phyloP scores from a whole-genome alignment of 306 rosid genomes.

The Aeschynomene evenia region DNA sequence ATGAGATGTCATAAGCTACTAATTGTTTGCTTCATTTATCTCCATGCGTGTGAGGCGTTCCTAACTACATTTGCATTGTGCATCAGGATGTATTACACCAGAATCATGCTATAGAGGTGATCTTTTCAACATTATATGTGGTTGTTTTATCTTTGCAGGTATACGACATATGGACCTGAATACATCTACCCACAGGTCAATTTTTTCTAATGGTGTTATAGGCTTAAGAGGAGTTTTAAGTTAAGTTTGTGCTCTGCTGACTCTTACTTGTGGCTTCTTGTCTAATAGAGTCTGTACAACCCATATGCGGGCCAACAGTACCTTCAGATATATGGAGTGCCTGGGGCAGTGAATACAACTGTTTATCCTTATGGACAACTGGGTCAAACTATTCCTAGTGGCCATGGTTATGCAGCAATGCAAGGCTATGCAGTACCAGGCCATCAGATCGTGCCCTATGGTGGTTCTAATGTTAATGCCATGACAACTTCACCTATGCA shows the following conservation, averaged over 20 bases:
- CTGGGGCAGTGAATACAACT: conserved; percentile 63
- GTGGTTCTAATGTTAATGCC: conserved; percentile 73
- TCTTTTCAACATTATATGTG: conserved; percentile 39
- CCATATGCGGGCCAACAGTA: conserved; percentile 81
- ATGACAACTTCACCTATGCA: conserved; percentile 75
- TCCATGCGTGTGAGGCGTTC: conserved; percentile 19
- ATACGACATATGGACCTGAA: conserved; percentile 88
- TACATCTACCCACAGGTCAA: conserved; percentile 74
- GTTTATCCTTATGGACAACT: conserved; percentile 81
- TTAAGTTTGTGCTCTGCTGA: conserved; percentile 30
- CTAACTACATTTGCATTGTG: conserved; percentile 40
- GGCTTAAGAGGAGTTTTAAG: conserved; percentile 22
- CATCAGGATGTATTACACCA: conserved; percentile 40
- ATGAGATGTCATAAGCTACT: conserved; percentile 12
- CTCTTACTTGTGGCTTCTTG: conserved; percentile 17
- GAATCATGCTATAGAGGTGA: conserved; percentile 41
- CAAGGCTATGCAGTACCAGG: conserved; percentile 78
- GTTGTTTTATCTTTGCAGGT: conserved; percentile 63
- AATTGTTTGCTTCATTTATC: conserved; percentile 22
- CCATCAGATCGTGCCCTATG: conserved; percentile 81
- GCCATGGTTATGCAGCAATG: conserved; percentile 72
- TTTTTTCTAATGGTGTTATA: neutral
- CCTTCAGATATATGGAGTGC: conserved; percentile 84
- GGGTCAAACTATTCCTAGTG: conserved; percentile 73
- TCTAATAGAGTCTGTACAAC: conserved; percentile 61